Conservation (phyloP, 2,329 filamentous ascomycete species). For the Fusarium virguliforme region DNA sequence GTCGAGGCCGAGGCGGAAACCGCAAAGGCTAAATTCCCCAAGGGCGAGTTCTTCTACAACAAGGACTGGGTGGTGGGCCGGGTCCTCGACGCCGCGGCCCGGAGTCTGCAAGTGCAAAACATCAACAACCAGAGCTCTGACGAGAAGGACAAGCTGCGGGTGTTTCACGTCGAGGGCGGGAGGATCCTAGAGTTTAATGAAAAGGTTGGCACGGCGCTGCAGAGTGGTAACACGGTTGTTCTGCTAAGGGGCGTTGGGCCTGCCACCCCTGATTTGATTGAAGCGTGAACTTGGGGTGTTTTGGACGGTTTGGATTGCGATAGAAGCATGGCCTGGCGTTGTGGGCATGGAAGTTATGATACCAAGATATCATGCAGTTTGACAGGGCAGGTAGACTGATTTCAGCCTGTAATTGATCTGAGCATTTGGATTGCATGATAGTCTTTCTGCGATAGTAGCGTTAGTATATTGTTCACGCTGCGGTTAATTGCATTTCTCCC, state of each 20-base stretch:
- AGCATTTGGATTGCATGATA: neutral
- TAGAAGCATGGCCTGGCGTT: constrained; percentile 45
- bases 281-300: constrained; percentile 51
- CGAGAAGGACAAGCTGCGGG: constrained; percentile 84
- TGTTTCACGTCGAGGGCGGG: constrained; percentile 95
- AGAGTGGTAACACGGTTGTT: constrained; percentile 91
- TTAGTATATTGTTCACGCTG: neutral
- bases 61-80: constrained; percentile 92
- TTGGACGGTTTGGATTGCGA: constrained; percentile 18
- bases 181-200: constrained; percentile 89
- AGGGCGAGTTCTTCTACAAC: constrained; percentile 85
- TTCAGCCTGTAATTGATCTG: neutral
- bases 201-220: constrained; percentile 81
- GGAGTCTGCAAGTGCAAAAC: constrained; percentile 84
- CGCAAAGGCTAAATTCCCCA: constrained; percentile 85
- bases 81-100: constrained; percentile 84
- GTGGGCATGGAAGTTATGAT: constrained; percentile 19
- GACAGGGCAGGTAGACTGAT: neutral
- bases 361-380: constrained; percentile 4
- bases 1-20: constrained; percentile 93
- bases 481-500: constrained; percentile 6
- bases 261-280: constrained; percentile 79
- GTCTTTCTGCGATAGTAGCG: neutral
- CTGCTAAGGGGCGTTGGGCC: constrained; percentile 87
- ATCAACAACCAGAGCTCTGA: constrained; percentile 84